Conservation (phyloP, 1,139 yeast species). For the Geotrichum reessii region DNA sequence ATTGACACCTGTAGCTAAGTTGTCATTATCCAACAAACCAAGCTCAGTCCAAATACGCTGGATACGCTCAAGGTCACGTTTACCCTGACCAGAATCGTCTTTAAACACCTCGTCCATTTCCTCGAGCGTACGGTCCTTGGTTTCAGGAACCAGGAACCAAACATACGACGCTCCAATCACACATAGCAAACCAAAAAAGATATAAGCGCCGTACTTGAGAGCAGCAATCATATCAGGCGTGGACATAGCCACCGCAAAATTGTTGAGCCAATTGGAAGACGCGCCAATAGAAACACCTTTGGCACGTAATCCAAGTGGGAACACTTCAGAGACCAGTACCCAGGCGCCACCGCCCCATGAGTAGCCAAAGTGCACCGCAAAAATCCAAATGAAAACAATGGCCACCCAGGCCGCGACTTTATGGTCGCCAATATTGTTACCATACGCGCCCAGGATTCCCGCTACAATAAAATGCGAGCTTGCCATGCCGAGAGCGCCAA, state of each 20-base stretch:
- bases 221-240: conserved; percentile 61
- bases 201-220: conserved; percentile 41
- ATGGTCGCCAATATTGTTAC: conserved; percentile 20
- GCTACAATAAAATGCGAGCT: conserved; percentile 37
- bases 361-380: conserved; percentile 67
- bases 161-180: conserved; percentile 29
- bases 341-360: conserved; percentile 80
- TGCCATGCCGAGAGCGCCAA: conserved; percentile 47
- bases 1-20: conserved; percentile 4
- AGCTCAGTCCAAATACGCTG: conserved; percentile 21
- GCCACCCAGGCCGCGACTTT: conserved; percentile 47
- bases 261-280: conserved; percentile 73
- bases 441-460: conserved; percentile 30
- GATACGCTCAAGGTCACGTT: conserved; percentile 20
- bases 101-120: conserved; percentile 45
- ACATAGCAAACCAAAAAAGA: conserved; percentile 41
- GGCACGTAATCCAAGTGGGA: conserved; percentile 66
- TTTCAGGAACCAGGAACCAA: conserved; percentile 44
- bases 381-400: conserved; percentile 63
- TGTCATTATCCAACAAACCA: conserved; percentile 20
- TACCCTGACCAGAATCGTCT: conserved; percentile 16
- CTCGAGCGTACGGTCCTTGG: conserved; percentile 45
- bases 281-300: conserved; percentile 68
- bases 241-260: conserved; percentile 65
- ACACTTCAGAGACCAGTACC: conserved; percentile 72